phyloP scores from a whole-genome alignment of 2,329 filamentous ascomycete species.

The Fusarium proliferatum region DNA sequence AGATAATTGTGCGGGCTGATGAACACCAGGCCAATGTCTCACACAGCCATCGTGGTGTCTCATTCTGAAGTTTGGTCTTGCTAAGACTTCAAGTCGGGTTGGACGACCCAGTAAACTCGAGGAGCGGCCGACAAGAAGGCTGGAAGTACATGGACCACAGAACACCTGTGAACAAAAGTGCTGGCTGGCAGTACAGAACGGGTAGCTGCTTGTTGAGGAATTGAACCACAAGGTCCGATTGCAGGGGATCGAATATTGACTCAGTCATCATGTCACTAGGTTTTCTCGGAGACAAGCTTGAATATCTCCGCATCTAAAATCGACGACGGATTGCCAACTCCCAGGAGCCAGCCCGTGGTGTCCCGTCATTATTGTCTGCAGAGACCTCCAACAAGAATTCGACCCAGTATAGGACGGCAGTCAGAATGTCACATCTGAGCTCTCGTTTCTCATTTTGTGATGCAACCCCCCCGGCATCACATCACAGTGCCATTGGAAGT shows the following conservation, averaged over 20 bases:
- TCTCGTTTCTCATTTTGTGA: conserved; percentile 35
- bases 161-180: conserved; percentile 15
- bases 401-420: conserved; percentile 32
- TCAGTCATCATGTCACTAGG: conserved; percentile 17
- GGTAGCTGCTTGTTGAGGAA: conserved; percentile 30
- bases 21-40: conserved; percentile 33
- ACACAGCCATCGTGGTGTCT: conserved; percentile 36
- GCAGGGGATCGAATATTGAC: conserved; percentile 27
- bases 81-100: conserved; percentile 9
- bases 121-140: conserved; percentile 14
- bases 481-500: conserved; percentile 33
- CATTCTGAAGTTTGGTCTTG: neutral
- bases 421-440: conserved; percentile 37
- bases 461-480: conserved; percentile 33
- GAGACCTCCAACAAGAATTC: conserved; percentile 6
- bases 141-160: conserved; percentile 3
- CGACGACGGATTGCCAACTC: conserved; percentile 13
- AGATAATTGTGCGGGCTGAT: conserved; percentile 23
- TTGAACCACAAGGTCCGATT: conserved; percentile 12
- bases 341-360: conserved; percentile 22
- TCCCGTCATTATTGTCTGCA: conserved; percentile 21
- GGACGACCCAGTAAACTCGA: conserved; percentile 13
- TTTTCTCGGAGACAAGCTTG: conserved; percentile 18
- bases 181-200: conserved; percentile 32
- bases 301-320: conserved; percentile 11